Base-by-base conservation (phyloP, 2,329 filamentous ascomycete species). In the Colletotrichum sublineola region DNA sequence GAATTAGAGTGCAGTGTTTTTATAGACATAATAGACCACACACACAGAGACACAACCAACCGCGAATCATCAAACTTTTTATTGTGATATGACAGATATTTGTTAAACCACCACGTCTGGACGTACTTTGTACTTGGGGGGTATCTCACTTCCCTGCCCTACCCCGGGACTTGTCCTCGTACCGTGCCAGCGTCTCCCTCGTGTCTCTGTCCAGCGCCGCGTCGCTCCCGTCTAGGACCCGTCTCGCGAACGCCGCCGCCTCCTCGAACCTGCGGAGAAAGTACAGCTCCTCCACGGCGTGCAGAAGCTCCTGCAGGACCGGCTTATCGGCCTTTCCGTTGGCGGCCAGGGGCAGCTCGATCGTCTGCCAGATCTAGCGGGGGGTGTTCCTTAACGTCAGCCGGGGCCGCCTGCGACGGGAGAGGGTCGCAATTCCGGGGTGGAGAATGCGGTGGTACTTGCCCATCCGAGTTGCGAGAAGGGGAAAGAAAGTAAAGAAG, bases 231-330 rank as follows among this genome's bases (percentile, higher is more conserved):
- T 77, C 78, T 7, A 88, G 76, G 0, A 85, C 78, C 5, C 76
- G 74, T 2, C 75, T 67, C 7, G 84, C 79, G 56, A 90, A 83
- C 14, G 76, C 75, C n/a, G 82, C 80, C 2, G 84, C 87, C 66
- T 87, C 83, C 1, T 78, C 77, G 69, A 84, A 90, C 44, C 84
- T 80, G 7, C 82, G 79, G 74, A 86, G 86, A 77, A 88, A 90
- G 75, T 90, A 90, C 56, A 90, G 81, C 78, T 90, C 88, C 76
- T 90, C 88, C 9, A 87, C 85, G 0, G 88, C 88, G 75, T 90
- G 87, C 29, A 89, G 71, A 12, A 87, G 75, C n/a, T 86, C 83
- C 74, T 89, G 87, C 1, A 83, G 80, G 44, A 84, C 81, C 53
- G 83, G 83, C 75, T 89, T 90, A 42, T 81, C 80, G 5, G 83